phyloP scores from a whole-genome alignment of 441 rosid species.

The Pelargonium myrrhifolium region DNA sequence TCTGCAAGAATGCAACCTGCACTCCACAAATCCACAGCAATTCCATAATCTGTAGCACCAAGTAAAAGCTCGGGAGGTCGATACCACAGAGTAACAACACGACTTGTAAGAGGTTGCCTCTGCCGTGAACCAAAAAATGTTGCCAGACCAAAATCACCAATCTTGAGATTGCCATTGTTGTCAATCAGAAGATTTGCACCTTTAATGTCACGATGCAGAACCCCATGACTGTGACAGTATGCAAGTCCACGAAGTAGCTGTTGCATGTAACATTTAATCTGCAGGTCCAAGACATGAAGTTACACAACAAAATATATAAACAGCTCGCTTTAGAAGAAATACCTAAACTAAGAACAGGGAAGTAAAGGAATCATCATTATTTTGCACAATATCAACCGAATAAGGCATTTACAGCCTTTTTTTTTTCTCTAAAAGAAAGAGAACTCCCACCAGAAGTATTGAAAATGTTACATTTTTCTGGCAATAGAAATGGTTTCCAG shows the following conservation, averaged over 20 bases:
- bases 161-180: slow-evolving; percentile 78
- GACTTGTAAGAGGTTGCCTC: slow-evolving; percentile 81
- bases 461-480: not conserved
- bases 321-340: not conserved
- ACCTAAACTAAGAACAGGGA: not conserved
- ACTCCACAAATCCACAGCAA: slow-evolving; percentile 95
- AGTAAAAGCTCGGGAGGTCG: slow-evolving; percentile 94
- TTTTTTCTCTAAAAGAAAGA: not conserved
- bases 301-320: slow-evolving; percentile 1
- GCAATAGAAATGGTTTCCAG: not conserved
- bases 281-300: slow-evolving; percentile 16
- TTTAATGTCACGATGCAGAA: slow-evolving; percentile 88
- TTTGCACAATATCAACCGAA: not conserved
- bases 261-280: slow-evolving; percentile 92
- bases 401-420: no score
- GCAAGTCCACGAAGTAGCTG: slow-evolving; percentile 79
- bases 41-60: slow-evolving; percentile 81
- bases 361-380: not conserved
- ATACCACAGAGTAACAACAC: slow-evolving; percentile 96
- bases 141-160: slow-evolving; percentile 94
- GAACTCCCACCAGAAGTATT: not conserved
- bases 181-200: slow-evolving; percentile 90
- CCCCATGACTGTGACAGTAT: slow-evolving; percentile 84
- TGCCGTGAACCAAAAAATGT: slow-evolving; percentile 67
- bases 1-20: slow-evolving; percentile 94